These are phyloP conservation scores for Rostrohypoxylon terebratum DNA, from an alignment of 495 filamentous ascomycete species.

Conservation along the genomic window DNA sequence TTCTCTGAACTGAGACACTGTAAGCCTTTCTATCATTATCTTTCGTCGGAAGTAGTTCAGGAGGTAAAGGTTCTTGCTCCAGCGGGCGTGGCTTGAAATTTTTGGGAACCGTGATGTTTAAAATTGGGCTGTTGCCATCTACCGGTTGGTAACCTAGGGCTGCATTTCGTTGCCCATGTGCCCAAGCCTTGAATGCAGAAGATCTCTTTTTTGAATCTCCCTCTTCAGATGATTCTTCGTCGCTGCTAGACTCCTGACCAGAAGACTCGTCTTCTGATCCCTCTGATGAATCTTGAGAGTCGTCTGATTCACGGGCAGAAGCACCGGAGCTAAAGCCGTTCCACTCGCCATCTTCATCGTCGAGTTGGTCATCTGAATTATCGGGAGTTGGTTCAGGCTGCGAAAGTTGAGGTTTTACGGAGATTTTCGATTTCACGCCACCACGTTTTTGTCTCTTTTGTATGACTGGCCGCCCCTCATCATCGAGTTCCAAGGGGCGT, in stretches of 20 bases:
- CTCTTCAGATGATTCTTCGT: conserved; percentile 50
- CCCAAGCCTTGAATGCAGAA: conserved; percentile 95
- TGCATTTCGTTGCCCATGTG: conserved; percentile 84
- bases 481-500: conserved; percentile 81
- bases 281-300: conserved; percentile 31
- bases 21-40: conserved; percentile 77
- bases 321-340: conserved; percentile 52
- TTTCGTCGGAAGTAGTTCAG: conserved; percentile 74
- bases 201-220: conserved; percentile 52
- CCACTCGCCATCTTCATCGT: conserved; percentile 53
- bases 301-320: conserved; percentile 36
- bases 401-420: conserved; percentile 47
- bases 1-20: conserved; percentile 76
- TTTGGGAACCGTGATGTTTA: conserved; percentile 58
- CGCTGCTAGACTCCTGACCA: conserved; percentile 49
- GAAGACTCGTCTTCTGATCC: conserved; percentile 45
- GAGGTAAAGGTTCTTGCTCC: conserved; percentile 80
- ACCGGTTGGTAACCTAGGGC: conserved; percentile 65
- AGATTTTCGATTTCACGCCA: conserved; percentile 61
- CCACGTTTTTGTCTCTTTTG: conserved; percentile 73
- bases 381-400: conserved; percentile 62
- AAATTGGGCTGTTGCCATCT: conserved; percentile 41
- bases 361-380: conserved; percentile 52
- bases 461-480: conserved; percentile 81
- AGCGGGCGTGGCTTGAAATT: conserved; percentile 70